Evolutionary conservation across 225 moss, liverwort and hornwort genomes (phyloP).

Genomic region (Pseudisothecium myosuroides): DNA sequence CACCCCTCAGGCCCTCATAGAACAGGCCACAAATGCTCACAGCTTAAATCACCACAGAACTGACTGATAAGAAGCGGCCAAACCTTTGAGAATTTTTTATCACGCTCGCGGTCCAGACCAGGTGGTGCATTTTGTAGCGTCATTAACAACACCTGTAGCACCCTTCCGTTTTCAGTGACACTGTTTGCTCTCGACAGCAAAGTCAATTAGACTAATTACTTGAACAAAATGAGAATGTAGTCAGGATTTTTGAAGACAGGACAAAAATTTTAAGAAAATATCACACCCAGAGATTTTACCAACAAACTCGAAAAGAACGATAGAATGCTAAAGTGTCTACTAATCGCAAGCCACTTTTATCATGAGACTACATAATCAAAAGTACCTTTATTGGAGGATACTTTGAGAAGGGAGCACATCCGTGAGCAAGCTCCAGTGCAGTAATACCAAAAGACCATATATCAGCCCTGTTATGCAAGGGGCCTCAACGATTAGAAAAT

Average conservation of each 20-base stretch:
- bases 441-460: constrained; percentile 99
- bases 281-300: background rate
- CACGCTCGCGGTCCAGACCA: constrained; percentile 85
- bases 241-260: background rate
- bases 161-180: background rate
- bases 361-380: background rate
- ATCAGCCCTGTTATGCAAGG: constrained; percentile 50
- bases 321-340: background rate
- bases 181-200: background rate
- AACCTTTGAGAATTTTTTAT: constrained; percentile 91
- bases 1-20: background rate
- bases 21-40: background rate
- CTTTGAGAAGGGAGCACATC: constrained; percentile 92
- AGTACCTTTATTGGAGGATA: constrained; percentile 93
- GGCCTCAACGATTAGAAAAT: background rate
- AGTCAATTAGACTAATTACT: background rate
- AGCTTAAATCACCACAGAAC: background rate
- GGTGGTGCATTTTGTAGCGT: constrained; percentile 98
- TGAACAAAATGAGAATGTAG: background rate
- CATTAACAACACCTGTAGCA: constrained; percentile 72
- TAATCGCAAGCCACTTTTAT: background rate
- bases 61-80: background rate
- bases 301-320: background rate
- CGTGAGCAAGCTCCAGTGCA: constrained; percentile 96
- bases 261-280: background rate